These are phyloP conservation scores for Chenopodium quinoa DNA, from an alignment of 148 eudicot genomes.

Conservation along the genomic window DNA sequence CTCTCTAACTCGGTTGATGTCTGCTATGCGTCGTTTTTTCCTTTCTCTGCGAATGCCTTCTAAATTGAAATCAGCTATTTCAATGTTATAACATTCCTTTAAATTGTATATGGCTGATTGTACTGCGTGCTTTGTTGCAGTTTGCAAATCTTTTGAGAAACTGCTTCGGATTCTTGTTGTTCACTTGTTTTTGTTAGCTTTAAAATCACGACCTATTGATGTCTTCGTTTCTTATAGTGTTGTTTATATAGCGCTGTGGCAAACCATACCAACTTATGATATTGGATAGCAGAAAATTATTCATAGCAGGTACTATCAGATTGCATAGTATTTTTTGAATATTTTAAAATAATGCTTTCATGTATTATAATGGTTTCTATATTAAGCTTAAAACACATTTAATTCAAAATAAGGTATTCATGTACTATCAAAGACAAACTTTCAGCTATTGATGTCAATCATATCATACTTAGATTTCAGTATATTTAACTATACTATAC, in stretches of 20 bases:
- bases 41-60: neutral
- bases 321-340: no score
- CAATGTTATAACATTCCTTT: neutral
- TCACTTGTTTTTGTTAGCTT: neutral
- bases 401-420: no score
- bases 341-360: no score
- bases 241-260: constrained; percentile 1
- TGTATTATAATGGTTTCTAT: no score
- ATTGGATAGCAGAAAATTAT: no score
- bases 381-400: no score
- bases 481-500: no score
- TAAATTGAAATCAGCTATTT: constrained; percentile 2
- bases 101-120: neutral
- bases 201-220: neutral
- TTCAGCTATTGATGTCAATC: no score
- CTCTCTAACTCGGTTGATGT: neutral
- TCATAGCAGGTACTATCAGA: no score
- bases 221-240: neutral
- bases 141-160: neutral
- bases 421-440: no score
- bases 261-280: neutral
- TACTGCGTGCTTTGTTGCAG: constrained; percentile 1
- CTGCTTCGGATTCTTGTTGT: neutral
- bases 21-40: constrained; percentile 11
- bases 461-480: no score